These are phyloP conservation scores for Lachancea mirantina DNA, from an alignment of 805 yeast genomes.

Conservation along the genomic window DNA sequence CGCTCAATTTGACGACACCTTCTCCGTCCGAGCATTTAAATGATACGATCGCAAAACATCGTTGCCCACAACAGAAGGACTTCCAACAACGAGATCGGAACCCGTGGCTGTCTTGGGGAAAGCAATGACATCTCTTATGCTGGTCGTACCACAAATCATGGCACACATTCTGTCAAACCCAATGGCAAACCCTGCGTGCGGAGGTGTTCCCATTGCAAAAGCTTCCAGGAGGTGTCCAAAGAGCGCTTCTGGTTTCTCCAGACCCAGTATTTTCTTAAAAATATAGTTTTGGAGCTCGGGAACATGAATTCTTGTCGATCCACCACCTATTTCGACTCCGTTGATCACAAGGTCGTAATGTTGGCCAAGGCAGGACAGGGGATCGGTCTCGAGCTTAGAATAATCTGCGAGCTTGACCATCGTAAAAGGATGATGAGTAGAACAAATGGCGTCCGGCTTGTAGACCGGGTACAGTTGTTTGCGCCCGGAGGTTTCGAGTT, in stretches of 20 bases:
- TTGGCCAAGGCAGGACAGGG: constrained; percentile 69
- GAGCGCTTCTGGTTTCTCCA: constrained; percentile 49
- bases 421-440: constrained; percentile 97
- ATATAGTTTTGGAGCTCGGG: constrained; percentile 67
- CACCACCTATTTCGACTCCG: constrained; percentile 97
- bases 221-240: constrained; percentile 86
- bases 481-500: constrained; percentile 10
- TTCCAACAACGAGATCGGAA: constrained; percentile 75
- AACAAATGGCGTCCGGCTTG: constrained; percentile 38
- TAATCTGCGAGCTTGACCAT: constrained; percentile 76
- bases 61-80: constrained; percentile 63
- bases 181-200: constrained; percentile 95
- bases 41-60: constrained; percentile 49
- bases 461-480: constrained; percentile 52
- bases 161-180: constrained; percentile 94
- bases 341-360: constrained; percentile 92
- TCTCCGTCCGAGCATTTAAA: constrained; percentile 23
- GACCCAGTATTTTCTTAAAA: constrained; percentile 55
- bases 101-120: constrained; percentile 93
- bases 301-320: constrained; percentile 92
- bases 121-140: constrained; percentile 89
- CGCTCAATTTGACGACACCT: neutral
- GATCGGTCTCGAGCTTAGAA: constrained; percentile 42
- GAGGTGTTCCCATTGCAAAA: constrained; percentile 89
- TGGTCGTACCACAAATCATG: constrained; percentile 68